Conservation (phyloP, 768 basidiomycete genomes). For the Pulveroboletus sp. region DNA sequence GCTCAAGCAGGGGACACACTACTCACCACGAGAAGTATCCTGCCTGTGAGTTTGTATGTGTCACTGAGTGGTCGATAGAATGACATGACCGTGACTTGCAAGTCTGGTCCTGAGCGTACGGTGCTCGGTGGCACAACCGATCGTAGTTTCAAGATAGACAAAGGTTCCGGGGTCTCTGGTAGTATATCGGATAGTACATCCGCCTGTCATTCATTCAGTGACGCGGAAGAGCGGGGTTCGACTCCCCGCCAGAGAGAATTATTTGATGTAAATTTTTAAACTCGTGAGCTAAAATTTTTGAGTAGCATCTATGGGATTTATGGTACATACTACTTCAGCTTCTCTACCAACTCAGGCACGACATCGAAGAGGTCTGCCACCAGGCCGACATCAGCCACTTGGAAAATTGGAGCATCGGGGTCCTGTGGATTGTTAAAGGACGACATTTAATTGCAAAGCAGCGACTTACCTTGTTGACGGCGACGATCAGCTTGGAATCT, state of each 20-base stretch:
- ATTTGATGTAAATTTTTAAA: neutral
- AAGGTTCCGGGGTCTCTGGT: constrained; percentile 29
- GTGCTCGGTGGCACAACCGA: neutral
- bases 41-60: constrained; percentile 28
- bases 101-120: neutral
- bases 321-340: constrained; percentile 55
- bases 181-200: constrained; percentile 54
- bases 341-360: constrained; percentile 88
- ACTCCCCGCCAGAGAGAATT: constrained; percentile 43
- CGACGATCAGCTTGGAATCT: constrained; percentile 97
- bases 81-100: constrained; percentile 16
- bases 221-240: constrained; percentile 45
- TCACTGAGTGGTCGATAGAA: constrained; percentile 28
- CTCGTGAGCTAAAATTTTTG: constrained; percentile 15
- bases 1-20: neutral
- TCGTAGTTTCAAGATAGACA: neutral
- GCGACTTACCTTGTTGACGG: constrained; percentile 82
- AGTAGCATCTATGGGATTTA: too few relatives aligned
- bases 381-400: constrained; percentile 93
- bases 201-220: constrained; percentile 37
- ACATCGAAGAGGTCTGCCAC: constrained; percentile 92
- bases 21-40: constrained; percentile 29
- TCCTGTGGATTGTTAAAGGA: constrained; percentile 53
- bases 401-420: constrained; percentile 97
- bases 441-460: neutral